phyloP scores from a whole-genome alignment of 1,284 basidiomycete genomes.

The Pyrrhoderma noxium region DNA sequence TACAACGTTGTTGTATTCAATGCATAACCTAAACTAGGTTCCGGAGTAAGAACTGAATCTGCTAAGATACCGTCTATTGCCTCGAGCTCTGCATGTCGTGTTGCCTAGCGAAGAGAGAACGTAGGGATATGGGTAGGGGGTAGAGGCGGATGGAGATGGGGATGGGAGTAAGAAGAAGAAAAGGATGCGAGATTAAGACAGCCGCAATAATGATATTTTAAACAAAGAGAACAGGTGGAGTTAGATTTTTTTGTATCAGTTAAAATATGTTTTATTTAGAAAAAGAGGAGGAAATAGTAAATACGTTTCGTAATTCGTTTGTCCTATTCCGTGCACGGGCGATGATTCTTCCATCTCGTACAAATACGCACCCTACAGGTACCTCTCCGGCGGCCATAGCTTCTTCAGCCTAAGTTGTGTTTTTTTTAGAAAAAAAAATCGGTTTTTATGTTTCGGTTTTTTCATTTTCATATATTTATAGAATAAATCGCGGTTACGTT shows the following conservation, averaged over 20 bases:
- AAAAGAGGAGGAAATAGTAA: not conserved
- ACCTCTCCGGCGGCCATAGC: slow-evolving; percentile 85
- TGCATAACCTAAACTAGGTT: slow-evolving; percentile 40
- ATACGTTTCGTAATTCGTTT: slow-evolving; percentile 87
- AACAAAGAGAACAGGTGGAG: too few relatives aligned
- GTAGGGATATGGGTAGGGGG: too few relatives aligned
- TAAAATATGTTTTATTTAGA: too few relatives aligned
- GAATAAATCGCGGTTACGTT: not conserved
- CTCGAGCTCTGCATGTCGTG: slow-evolving; percentile 95
- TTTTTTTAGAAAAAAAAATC: too few relatives aligned
- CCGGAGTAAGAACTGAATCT: slow-evolving; percentile 49
- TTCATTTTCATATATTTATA: slow-evolving; percentile 6
- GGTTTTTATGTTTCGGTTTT: too few relatives aligned
- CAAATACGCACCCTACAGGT: slow-evolving; percentile 96
- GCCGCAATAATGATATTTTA: too few relatives aligned
- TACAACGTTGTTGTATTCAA: slow-evolving; percentile 83
- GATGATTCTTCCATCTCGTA: slow-evolving; percentile 69
- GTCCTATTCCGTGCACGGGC: slow-evolving; percentile 89
- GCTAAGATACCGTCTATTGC: slow-evolving; percentile 89
- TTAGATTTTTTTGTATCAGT: too few relatives aligned
- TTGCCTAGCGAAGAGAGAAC: slow-evolving; percentile 57
- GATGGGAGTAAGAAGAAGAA: too few relatives aligned
- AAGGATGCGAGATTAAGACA: too few relatives aligned
- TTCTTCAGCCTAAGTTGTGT: slow-evolving; percentile 60
- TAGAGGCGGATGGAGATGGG: too few relatives aligned